Evolutionary conservation across 2,329 filamentous ascomycete species (phyloP), one percentile per base, ranked within the genome.

Genomic region (Colletotrichum truncatum): DNA sequence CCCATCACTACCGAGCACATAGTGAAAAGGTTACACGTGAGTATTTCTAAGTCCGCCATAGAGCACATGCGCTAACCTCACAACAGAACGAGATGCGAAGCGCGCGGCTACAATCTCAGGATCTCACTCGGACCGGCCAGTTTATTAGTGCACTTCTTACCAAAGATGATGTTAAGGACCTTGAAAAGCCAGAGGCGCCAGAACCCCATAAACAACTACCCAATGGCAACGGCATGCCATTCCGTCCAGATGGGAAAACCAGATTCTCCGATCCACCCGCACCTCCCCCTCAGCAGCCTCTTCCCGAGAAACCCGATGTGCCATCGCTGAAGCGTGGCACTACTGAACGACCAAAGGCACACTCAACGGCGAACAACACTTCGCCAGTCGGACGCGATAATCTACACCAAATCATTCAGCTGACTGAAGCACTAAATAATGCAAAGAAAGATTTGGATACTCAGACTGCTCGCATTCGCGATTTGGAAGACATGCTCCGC

Each of bases 1-100:
- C 93, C 94, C 0, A 90, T 98, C 68, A 97, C 93, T 6, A 96
- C 97, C 43, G 96, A 99, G 75, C 93, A 97, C 71, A 94, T 99
- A 61, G 91, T 98, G 38, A 98, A 97, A 75, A 90, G 89, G 74
- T 82, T 96, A 55, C 91, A 92, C 74, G 92, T 94, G 83, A 82
- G 89, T 86, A 4, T 12, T 34, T 10, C 4, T 38, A 41, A 52
- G 39, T 53, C 55, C 39, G 28, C 38, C 30, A 25, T 52, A 30
- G 6, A 12, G 7, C 58, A 34, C 25, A 14, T 32, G 18, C 28
- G 57, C 70, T 74, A 73, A 79, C 66, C 12, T 18, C 14, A 70
- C n/a, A 62, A 7, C 34, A 98, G 94, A 87, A 89, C 73, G 96
- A 99, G 80, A 93, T 98, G 86, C 93, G 94, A 75, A 90, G 90